Percentiles rank a stretch among this genome's conserved stretches.
These are phyloP conservation scores for Heterobasidion occidentale DNA, from an alignment of 1,284 basidiomycete genomes.

Conservation along the genomic window DNA sequence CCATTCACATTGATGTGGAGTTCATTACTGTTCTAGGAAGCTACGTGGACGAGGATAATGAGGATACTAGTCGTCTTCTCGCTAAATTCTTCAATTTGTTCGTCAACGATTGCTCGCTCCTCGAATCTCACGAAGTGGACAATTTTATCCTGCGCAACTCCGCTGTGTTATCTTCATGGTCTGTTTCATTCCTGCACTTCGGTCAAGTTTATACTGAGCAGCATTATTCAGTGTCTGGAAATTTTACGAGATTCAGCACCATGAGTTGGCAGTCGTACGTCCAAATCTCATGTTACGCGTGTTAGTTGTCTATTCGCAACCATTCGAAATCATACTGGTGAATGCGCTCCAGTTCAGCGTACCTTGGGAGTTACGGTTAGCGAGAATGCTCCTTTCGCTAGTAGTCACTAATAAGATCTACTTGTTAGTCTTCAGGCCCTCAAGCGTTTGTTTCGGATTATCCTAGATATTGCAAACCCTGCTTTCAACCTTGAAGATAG, in stretches of 20 bases:
- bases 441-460: constrained; percentile 50
- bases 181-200: constrained; percentile 9
- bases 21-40: constrained; percentile 44
- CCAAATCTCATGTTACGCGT: constrained; percentile 47
- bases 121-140: constrained; percentile 60
- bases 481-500: constrained; percentile 52
- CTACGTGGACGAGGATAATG: constrained; percentile 41
- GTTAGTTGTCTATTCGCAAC: constrained; percentile 55
- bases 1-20: constrained; percentile 45
- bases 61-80: constrained; percentile 45
- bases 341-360: constrained; percentile 24
- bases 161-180: constrained; percentile 48
- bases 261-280: constrained; percentile 43
- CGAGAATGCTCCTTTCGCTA: constrained; percentile 1
- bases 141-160: constrained; percentile 63
- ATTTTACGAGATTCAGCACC: constrained; percentile 50
- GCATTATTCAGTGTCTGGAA: constrained; percentile 48
- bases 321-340: constrained; percentile 43
- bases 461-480: constrained; percentile 56
- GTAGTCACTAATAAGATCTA: not conserved
- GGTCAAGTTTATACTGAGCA: not conserved
- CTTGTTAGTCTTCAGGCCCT: constrained; percentile 27
- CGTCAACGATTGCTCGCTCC: constrained; percentile 44
- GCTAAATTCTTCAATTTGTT: constrained; percentile 58
- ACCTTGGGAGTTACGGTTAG: constrained; percentile 43